phyloP scores from a whole-genome alignment of 2,329 filamentous ascomycete species.

The Penicillium verrucosum region DNA sequence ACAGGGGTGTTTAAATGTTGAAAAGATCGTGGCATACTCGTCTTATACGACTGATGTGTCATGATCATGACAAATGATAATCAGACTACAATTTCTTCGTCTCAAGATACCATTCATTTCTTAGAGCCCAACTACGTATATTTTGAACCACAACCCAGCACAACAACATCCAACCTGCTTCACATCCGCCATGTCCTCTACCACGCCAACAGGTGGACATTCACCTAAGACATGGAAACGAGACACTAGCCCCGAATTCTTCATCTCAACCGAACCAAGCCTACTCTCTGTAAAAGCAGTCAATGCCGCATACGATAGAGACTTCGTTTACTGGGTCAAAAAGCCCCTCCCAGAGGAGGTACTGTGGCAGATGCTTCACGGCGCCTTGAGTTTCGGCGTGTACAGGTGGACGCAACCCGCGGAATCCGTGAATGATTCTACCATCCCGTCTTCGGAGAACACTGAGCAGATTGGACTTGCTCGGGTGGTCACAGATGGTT shows the following conservation, averaged over 20 bases:
- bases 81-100: not conserved
- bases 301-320: conserved; percentile 17
- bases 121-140: not conserved
- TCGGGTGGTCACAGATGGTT: conserved; percentile 66
- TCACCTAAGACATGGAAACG: conserved; percentile 19
- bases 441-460: conserved; percentile 7
- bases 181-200: conserved; percentile 14
- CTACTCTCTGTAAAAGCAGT: conserved; percentile 19
- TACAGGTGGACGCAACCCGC: conserved; percentile 8
- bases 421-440: not conserved
- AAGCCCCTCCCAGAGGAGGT: conserved; percentile 16
- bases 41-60: not conserved
- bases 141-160: not conserved
- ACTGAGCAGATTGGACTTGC: conserved; percentile 55
- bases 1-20: too few species aligned
- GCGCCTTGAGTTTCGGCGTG: conserved; percentile 23
- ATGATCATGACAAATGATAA: not conserved
- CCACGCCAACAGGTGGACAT: conserved; percentile 11
- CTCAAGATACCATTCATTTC: not conserved
- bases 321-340: conserved; percentile 19
- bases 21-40: not conserved
- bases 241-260: conserved; percentile 11
- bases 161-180: not conserved
- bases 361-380: conserved; percentile 20
- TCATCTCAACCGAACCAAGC: conserved; percentile 20